Conservation (phyloP, 1,284 basidiomycete genomes). For the Rhodotorula sp. region DNA sequence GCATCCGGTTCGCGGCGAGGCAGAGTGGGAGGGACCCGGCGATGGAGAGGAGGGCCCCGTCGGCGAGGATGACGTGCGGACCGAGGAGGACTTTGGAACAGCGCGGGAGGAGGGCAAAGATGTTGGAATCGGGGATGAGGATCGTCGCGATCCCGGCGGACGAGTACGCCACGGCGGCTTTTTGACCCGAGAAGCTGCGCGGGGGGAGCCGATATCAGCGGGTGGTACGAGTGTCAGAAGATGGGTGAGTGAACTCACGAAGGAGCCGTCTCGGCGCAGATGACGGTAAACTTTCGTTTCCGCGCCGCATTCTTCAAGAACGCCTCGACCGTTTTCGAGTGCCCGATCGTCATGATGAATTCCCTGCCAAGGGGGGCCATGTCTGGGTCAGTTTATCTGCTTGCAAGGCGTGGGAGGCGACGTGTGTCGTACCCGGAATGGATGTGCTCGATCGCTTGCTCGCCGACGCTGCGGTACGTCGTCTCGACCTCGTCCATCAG, state of each 20-base stretch:
- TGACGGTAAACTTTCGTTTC: slow-evolving; percentile 90
- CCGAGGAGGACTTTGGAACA: slow-evolving; percentile 95
- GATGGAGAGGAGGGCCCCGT: slow-evolving; percentile 89
- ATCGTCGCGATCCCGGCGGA: slow-evolving; percentile 82
- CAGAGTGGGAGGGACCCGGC: slow-evolving; percentile 80
- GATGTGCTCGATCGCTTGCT: slow-evolving; percentile 92
- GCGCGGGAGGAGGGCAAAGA: slow-evolving; percentile 93
- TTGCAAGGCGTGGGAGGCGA: not conserved
- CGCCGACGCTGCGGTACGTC: slow-evolving; percentile 90
- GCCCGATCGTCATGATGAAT: slow-evolving; percentile 92
- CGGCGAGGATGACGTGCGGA: slow-evolving; percentile 83
- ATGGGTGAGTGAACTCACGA: slow-evolving; percentile 59
- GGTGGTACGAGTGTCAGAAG: not conserved
- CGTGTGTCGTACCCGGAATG: slow-evolving; percentile 78
- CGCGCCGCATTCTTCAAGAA: slow-evolving; percentile 89
- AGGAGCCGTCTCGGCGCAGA: slow-evolving; percentile 91
- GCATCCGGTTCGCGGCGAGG: slow-evolving; percentile 85
- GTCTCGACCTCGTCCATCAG: slow-evolving; percentile 94
- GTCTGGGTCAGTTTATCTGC: too few species aligned
- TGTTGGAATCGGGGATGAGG: slow-evolving; percentile 89
- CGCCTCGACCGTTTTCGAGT: slow-evolving; percentile 87
- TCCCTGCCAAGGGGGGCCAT: slow-evolving; percentile 62
- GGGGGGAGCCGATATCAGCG: too few species aligned
- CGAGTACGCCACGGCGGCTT: slow-evolving; percentile 77
- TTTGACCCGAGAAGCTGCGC: slow-evolving; percentile 73